Evolutionary conservation across 129 eudicot genomes (phyloP).

Genomic region (Escallonia rubra): DNA sequence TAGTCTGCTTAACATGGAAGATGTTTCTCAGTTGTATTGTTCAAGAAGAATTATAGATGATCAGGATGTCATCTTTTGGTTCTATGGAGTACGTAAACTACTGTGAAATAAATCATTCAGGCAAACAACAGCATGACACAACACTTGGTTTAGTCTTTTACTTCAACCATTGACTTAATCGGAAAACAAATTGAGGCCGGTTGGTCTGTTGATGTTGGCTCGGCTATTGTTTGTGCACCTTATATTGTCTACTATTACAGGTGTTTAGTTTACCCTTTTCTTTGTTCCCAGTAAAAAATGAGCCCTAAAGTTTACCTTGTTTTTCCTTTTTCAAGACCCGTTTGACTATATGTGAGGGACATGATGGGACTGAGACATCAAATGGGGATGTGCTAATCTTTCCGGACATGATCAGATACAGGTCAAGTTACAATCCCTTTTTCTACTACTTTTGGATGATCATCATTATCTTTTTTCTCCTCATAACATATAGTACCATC

Average conservation of each 20-base stretch:
- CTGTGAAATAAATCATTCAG: no score
- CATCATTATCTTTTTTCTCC: background rate
- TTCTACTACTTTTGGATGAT: slow-evolving; percentile 8
- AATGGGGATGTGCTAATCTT: slow-evolving; percentile 96
- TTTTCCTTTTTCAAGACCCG: slow-evolving; percentile 58
- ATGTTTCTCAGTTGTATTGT: no score
- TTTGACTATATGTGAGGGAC: slow-evolving; percentile 94
- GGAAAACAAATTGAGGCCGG: no score
- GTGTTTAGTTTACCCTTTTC: slow-evolving; percentile 1
- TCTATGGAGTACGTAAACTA: no score
- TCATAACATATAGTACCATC: background rate
- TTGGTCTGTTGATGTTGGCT: no score
- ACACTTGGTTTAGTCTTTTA: no score
- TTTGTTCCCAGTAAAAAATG: slow-evolving; percentile 17
- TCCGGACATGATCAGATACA: slow-evolving; percentile 99
- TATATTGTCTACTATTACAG: background rate
- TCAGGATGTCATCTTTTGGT: no score
- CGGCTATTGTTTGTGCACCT: no score
- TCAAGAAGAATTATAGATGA: no score
- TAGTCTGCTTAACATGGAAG: no score
- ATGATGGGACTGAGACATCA: slow-evolving; percentile 97
- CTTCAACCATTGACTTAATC: no score
- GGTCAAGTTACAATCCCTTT: slow-evolving; percentile 27
- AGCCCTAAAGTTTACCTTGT: slow-evolving; percentile 4
- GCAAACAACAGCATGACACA: no score